These are phyloP conservation scores for Coniella vitis DNA, from an alignment of 2,329 filamentous ascomycete genomes.

Conservation along the genomic window DNA sequence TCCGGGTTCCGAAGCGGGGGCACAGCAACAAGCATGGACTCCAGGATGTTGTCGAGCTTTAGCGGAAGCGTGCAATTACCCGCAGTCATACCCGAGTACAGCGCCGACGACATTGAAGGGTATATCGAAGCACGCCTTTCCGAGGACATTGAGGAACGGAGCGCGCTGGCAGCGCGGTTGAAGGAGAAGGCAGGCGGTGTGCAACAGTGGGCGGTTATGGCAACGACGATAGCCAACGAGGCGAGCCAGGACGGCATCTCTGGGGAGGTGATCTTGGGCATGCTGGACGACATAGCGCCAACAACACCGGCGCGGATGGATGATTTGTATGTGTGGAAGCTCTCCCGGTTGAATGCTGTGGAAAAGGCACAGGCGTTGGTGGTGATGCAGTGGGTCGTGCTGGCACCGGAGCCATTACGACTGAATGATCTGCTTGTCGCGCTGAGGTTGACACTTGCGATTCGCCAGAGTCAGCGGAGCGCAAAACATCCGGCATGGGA, in stretches of 20 bases:
- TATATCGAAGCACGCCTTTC: constrained; percentile 26
- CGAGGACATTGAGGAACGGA: constrained; percentile 27
- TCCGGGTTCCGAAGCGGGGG: no score
- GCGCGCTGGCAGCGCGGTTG: constrained; percentile 22
- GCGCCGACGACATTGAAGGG: constrained; percentile 25
- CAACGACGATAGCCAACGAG: constrained; percentile 30
- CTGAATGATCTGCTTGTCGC: constrained; percentile 27
- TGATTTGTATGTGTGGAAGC: constrained; percentile 29
- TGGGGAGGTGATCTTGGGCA: constrained; percentile 23
- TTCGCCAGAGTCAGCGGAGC: neutral
- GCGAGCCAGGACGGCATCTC: constrained; percentile 28
- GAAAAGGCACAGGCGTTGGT: constrained; percentile 25
- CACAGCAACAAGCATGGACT: constrained; percentile 6
- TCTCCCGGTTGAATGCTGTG: constrained; percentile 23
- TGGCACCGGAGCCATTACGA: constrained; percentile 26
- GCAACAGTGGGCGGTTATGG: constrained; percentile 30
- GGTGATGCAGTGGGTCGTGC: constrained; percentile 29
- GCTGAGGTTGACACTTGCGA: constrained; percentile 22
- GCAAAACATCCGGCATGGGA: constrained; percentile 2
- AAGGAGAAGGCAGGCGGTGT: constrained; percentile 24
- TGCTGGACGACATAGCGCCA: constrained; percentile 15
- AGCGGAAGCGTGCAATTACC: constrained; percentile 19
- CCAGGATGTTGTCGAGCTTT: constrained; percentile 17
- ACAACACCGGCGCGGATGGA: constrained; percentile 17
- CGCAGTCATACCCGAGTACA: constrained; percentile 25